A percentile compares a stretch with the other conserved stretches of the same genome.
Conservation (phyloP, 768 basidiomycete genomes). For the Cubamyces sp. region DNA sequence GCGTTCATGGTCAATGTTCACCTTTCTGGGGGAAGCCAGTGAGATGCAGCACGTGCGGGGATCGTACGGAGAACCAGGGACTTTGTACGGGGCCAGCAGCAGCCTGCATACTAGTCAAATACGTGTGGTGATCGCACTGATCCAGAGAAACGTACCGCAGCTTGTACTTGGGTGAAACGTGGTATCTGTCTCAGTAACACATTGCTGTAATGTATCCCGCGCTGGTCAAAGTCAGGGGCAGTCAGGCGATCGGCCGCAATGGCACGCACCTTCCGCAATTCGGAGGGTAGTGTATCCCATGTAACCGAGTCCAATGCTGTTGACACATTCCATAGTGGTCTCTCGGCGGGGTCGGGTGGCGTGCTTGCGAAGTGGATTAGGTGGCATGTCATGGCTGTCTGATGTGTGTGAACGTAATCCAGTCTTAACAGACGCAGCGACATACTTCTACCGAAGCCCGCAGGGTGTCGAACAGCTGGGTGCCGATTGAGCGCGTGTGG, state of each 20-base stretch:
- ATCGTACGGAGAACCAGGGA: conserved; percentile 61
- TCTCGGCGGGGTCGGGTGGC: conserved; percentile 55
- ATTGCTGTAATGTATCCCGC: conserved; percentile 60
- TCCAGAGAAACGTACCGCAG: conserved; percentile 43
- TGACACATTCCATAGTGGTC: conserved; percentile 57
- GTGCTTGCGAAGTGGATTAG: conserved; percentile 66
- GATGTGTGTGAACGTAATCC: conserved; percentile 3
- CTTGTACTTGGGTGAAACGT: conserved; percentile 55
- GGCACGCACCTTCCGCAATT: conserved; percentile 60
- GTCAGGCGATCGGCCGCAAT: neutral
- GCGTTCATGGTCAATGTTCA: conserved; percentile 16
- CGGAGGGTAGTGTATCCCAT: conserved; percentile 64
- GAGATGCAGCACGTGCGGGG: conserved; percentile 50
- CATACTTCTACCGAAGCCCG: conserved; percentile 18
- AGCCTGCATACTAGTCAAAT: conserved; percentile 33
- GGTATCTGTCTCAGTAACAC: conserved; percentile 52
- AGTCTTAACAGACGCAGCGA: neutral
- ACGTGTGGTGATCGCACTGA: neutral
- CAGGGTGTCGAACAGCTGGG: conserved; percentile 46
- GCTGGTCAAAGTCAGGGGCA: conserved; percentile 39
- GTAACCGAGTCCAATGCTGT: conserved; percentile 37
- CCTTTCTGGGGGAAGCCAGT: conserved; percentile 50
- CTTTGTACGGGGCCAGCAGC: conserved; percentile 41
- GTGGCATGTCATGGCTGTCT: conserved; percentile 18
- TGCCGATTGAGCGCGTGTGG: conserved; percentile 17